Evolutionary conservation across 768 basidiomycete genomes (phyloP), one percentile per base, ranked within the genome.

Genomic region (Auriscalpium vulgare): DNA sequence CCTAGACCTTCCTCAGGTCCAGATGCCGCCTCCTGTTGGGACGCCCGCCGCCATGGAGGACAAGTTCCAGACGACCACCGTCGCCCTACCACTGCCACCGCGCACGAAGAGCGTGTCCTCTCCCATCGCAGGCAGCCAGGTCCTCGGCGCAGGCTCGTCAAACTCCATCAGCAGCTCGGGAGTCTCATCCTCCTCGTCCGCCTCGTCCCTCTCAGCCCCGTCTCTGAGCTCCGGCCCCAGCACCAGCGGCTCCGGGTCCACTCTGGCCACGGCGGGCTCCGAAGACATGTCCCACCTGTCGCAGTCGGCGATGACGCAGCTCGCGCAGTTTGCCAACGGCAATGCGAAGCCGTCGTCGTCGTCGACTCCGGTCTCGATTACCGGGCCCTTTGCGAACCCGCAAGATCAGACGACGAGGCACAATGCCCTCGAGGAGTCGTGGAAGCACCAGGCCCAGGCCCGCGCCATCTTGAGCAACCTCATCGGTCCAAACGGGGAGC

Each of bases 401-500:
- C 68, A 69, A 54, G 74, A 76, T 43, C 70, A 68, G 56, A 59
- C 65, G 55, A 72, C 75, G 47, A 75, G 79, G 51, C 87, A 84
- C 68, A 72, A 78, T 53, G 73, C 85, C 40, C 77, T 80, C 23
- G 87, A 88, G 67, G 88, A 88, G 66, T 86, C 88, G 8, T 88
- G 85, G 87, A 87, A 89, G 67, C 88, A 90, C 61, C 86, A 90
- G 52, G 84, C 84, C 1, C 90, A 91, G 68, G 88, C 88, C 46
- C 81, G 87, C 7, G 87, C 88, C 2, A 88, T 91, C 55, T 71
- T 92, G 55, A 86, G 88, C 10, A 91, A 88, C 63, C 72, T 91
- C 17, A 89, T 92, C 44, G 90, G 91, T 19, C 89, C 88, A 1
- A 90, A 91, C 59, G 91, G 89, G 55, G 87, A 91, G 72, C 84